Evolutionary conservation across 345 rosid species (phyloP).

Genomic region (Lepidium aucheri): DNA sequence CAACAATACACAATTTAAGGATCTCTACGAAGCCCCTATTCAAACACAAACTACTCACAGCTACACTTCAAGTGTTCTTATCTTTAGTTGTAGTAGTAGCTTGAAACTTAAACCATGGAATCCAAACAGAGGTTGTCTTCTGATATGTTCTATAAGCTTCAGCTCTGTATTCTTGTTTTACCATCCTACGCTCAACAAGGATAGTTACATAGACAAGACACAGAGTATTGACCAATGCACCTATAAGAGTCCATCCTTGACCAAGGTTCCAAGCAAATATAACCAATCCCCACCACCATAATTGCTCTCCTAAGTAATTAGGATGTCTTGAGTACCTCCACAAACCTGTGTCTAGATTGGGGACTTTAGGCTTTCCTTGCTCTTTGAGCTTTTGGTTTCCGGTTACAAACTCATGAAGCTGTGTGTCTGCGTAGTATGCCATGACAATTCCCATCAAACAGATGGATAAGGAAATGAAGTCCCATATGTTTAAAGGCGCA

Average conservation of each 20-base stretch:
- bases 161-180: conserved; percentile 66
- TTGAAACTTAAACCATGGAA: conserved; percentile 82
- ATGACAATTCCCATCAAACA: conserved; percentile 55
- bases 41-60: conserved; percentile 9
- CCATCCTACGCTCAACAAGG: conserved; percentile 78
- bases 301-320: conserved; percentile 87
- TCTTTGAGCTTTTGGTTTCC: conserved; percentile 58
- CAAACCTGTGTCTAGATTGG: conserved; percentile 67
- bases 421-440: conserved; percentile 79
- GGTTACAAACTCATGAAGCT: conserved; percentile 68
- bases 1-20: conserved; percentile 12
- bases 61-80: conserved; percentile 39
- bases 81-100: conserved; percentile 29
- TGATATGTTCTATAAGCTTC: conserved; percentile 81
- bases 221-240: conserved; percentile 58
- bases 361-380: conserved; percentile 62
- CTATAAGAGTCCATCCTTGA: conserved; percentile 64
- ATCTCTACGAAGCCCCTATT: not conserved
- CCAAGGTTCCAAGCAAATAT: conserved; percentile 83
- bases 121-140: conserved; percentile 85
- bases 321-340: conserved; percentile 90
- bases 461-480: conserved; percentile 48
- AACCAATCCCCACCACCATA: conserved; percentile 98
- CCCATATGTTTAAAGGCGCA: conserved; percentile 56
- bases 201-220: conserved; percentile 75